phyloP scores from a whole-genome alignment of 176 grass and related monocot genomes.

The Oryza glumipatula region DNA sequence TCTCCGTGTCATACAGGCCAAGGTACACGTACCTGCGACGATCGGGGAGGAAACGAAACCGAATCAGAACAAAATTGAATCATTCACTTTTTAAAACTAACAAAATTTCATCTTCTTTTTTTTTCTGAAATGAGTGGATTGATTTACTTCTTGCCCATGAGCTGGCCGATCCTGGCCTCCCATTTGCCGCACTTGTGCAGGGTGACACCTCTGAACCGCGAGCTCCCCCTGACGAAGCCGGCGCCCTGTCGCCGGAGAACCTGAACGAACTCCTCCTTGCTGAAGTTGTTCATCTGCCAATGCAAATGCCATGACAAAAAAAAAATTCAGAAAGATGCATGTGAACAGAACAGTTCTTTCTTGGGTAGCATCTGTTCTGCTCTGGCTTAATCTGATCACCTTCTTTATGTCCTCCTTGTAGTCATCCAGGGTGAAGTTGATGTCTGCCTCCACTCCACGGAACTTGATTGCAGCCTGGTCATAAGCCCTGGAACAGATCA shows the following conservation, averaged over 20 bases:
- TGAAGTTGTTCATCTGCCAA: constrained; percentile 62
- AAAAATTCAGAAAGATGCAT: background rate
- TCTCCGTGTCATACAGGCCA: constrained; percentile 74
- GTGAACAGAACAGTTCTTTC: constrained; percentile 15
- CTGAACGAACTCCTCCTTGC: constrained; percentile 78
- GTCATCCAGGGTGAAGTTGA: constrained; percentile 56
- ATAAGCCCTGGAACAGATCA: constrained; percentile 47
- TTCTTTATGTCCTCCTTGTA: constrained; percentile 63
- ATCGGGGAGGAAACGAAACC: background rate
- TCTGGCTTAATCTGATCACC: constrained; percentile 25
- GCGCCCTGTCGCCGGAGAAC: constrained; percentile 68
- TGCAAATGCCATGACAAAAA: constrained; percentile 7
- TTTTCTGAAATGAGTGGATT: background rate
- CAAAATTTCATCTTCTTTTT: background rate
- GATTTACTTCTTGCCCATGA: constrained; percentile 78
- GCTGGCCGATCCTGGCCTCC: constrained; percentile 71
- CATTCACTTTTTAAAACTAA: background rate
- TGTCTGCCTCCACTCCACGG: constrained; percentile 57
- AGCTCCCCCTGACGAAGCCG: constrained; percentile 64
- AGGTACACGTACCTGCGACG: constrained; percentile 69
- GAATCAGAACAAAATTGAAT: background rate
- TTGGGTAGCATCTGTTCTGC: background rate
- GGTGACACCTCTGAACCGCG: constrained; percentile 67
- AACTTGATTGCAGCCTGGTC: constrained; percentile 76
- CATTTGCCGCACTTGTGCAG: constrained; percentile 83